phyloP scores from a whole-genome alignment of 305 asterid genomes.

The Rubia peregrina region DNA sequence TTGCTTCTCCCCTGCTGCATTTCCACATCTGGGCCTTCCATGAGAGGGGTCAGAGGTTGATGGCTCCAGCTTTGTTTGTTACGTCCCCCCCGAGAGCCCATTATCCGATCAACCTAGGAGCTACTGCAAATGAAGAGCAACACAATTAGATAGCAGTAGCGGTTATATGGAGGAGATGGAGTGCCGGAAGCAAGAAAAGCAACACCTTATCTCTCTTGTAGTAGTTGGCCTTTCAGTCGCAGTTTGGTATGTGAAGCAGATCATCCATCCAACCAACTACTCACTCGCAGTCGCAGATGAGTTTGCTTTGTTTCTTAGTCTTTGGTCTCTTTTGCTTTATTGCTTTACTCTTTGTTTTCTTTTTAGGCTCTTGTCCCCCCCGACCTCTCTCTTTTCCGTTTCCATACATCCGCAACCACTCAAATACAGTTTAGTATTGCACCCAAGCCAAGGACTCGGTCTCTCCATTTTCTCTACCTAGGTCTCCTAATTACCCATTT shows the following conservation, averaged over 20 bases:
- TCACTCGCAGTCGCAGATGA: no score
- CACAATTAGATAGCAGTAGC: no score
- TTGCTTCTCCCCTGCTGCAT: conserved; percentile 38
- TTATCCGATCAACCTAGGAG: no score
- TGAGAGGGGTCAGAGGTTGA: conserved; percentile 64
- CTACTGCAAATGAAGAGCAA: no score
- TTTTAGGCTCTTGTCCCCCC: neutral
- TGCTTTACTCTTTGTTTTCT: conserved; percentile 19
- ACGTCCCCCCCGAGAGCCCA: conserved; percentile 13
- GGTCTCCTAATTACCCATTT: no score
- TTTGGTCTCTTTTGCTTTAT: conserved; percentile 24
- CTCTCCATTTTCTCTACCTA: no score
- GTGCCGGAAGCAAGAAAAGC: conserved; percentile 20
- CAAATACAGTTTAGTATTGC: no score
- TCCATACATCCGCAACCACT: neutral
- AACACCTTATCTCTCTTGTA: conserved; percentile 30
- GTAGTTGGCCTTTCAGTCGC: no score
- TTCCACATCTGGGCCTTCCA: conserved; percentile 76
- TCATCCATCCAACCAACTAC: neutral
- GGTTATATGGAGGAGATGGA: no score
- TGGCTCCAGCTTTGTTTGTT: conserved; percentile 51
- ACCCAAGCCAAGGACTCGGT: no score
- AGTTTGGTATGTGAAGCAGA: neutral
- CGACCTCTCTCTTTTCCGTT: neutral
- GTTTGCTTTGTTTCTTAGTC: no score